Evolutionary conservation across 257 asterid genomes (phyloP).

Genomic region (Ballota nigra): DNA sequence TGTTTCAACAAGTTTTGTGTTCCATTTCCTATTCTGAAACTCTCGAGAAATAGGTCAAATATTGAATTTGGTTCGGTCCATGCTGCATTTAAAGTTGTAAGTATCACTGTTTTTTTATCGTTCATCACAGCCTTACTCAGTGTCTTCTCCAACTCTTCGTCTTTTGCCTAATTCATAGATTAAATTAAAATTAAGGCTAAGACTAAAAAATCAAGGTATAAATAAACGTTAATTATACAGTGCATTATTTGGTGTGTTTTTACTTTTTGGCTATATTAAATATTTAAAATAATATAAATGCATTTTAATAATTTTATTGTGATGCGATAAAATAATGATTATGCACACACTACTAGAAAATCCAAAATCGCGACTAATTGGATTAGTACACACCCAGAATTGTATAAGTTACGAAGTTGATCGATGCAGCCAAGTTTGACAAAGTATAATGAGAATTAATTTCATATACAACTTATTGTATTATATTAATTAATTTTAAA

Average conservation of each 20-base stretch:
- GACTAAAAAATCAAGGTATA: not conserved
- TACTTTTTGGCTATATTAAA: too few species aligned
- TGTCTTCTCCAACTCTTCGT: slow-evolving; percentile 28
- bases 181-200: not conserved
- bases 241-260: too few species aligned
- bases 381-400: not conserved
- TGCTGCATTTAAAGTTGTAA: slow-evolving; percentile 60
- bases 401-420: not conserved
- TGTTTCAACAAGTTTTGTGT: slow-evolving; percentile 43
- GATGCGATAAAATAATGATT: too few species aligned
- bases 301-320: too few species aligned
- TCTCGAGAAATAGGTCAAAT: slow-evolving; percentile 56
- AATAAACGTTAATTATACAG: too few species aligned
- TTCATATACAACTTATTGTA: too few species aligned
- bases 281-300: too few species aligned
- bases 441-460: too few species aligned
- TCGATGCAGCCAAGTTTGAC: too few species aligned
- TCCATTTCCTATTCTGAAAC: slow-evolving; percentile 57
- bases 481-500: too few species aligned
- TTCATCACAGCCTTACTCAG: slow-evolving; percentile 44
- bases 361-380: not conserved
- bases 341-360: too few species aligned
- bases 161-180: slow-evolving; percentile 18
- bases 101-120: slow-evolving; percentile 52
- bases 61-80: slow-evolving; percentile 58